Evolutionary conservation across 139 green algal species (phyloP), one percentile per base, ranked within the genome.

Genomic region (Chlorella sp.): DNA sequence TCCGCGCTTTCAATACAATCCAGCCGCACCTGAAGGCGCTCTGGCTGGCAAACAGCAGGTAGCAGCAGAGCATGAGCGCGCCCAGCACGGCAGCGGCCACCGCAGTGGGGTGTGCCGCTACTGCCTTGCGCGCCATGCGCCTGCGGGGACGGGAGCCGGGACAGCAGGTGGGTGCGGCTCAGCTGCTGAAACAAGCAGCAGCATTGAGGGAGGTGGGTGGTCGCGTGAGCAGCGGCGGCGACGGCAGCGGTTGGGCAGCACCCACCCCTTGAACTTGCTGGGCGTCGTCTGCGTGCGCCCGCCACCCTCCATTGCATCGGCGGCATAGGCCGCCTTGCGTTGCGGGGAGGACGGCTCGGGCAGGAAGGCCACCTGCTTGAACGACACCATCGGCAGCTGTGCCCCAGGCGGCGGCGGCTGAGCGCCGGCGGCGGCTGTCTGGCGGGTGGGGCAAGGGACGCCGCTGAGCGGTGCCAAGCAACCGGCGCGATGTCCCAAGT

Each of bases 221-320:
- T 38, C 20, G 68, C 68, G 51, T 24, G 16, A 16, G 51, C 51
- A 60, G 51, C 51, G 51, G 51, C 9, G 14, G 51, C 51, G 14
- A 60, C 32, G 30, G 56, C 9, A 65, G 56, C 56, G 22, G 3
- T 20, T 65, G 56, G 22, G 3, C 22, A 34, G 43, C 43, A 78
- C 77, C 17, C 60, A 83, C 76, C 76, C 76, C 41, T 83, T 83
- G 77, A 19, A 48, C 19, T 58, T 83, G 43, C 38, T 36, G 38
- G 40, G 56, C 16, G 58, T 58, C 0, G 36, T 68, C 19, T 74
- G 51, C 51, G 16, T 16, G 4, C 51, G 51, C 51, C 51, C 51
- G 51, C 51, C 51, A 16, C 51, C 51, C 51, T 60, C 51, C 51
- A 60, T 60, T 24, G 51, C 51, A 60, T 60, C 51, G 24, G 51